Evolutionary conservation across 164 flowering plant genomes (phyloP).

Genomic region (Piper betle): DNA sequence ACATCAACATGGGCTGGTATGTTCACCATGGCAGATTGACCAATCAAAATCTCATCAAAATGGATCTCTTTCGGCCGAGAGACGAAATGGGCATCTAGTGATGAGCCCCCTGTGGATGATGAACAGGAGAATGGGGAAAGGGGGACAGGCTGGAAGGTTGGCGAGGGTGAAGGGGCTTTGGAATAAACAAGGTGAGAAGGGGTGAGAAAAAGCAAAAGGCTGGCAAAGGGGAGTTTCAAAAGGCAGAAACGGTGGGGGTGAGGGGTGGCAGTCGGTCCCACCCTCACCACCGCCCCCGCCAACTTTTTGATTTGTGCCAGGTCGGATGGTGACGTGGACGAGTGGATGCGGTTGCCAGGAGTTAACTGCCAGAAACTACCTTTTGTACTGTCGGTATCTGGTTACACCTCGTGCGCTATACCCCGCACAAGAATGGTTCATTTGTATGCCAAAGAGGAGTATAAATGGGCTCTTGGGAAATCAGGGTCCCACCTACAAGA

Average conservation of each 20-base stretch:
- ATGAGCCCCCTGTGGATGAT: background rate
- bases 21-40: constrained; percentile 2
- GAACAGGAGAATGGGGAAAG: constrained; percentile 5
- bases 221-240: constrained; percentile 13
- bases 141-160: background rate
- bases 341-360: no score
- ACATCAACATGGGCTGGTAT: constrained; percentile 25
- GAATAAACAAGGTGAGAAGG: constrained; percentile 6
- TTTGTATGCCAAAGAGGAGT: no score
- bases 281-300: constrained; percentile 18
- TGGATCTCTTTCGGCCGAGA: constrained; percentile 1
- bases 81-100: background rate
- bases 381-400: no score
- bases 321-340: constrained; percentile 44
- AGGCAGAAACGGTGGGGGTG: constrained; percentile 23
- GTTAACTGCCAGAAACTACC: no score
- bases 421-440: no score
- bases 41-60: constrained; percentile 21
- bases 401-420: no score
- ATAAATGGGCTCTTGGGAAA: no score
- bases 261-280: background rate
- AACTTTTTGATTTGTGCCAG: constrained; percentile 23
- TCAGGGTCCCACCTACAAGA: no score
- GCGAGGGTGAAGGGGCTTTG: constrained; percentile 6
- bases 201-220: constrained; percentile 7